Evolutionary conservation across 2,329 filamentous ascomycete species (phyloP).

Genomic region (Phyllosticta citrichinensis): DNA sequence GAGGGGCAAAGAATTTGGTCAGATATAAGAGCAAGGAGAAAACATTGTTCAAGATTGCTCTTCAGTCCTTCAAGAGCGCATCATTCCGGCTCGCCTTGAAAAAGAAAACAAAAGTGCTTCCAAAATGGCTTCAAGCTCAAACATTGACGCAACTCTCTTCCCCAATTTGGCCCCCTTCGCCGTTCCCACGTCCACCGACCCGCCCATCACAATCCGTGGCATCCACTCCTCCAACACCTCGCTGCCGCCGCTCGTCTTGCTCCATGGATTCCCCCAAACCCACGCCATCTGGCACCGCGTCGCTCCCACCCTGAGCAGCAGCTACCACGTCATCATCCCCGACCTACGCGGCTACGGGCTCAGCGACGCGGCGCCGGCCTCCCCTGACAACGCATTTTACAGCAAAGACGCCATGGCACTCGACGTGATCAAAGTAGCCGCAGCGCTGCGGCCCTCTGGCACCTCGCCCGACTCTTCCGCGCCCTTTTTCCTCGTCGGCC

Average conservation of each 20-base stretch:
- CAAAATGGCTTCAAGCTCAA: not conserved
- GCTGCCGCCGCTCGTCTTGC: conserved; percentile 35
- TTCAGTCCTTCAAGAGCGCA: not conserved
- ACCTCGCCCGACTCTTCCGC: conserved; percentile 30
- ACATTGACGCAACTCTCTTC: not conserved
- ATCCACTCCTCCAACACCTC: conserved; percentile 23
- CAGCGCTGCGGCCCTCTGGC: conserved; percentile 37
- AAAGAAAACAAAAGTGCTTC: not conserved
- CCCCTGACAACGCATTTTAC: conserved; percentile 22
- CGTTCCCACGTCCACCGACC: not conserved
- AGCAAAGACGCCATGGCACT: conserved; percentile 41
- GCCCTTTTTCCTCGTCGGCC: conserved; percentile 35
- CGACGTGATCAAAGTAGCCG: conserved; percentile 21
- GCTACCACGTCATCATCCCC: conserved; percentile 36
- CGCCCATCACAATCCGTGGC: conserved; percentile 36
- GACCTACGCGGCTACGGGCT: conserved; percentile 45
- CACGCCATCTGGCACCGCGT: conserved; percentile 44
- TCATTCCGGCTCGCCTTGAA: not conserved
- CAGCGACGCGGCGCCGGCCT: conserved; percentile 36
- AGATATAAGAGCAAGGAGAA: too few relatives aligned
- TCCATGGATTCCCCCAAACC: conserved; percentile 46
- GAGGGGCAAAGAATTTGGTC: too few relatives aligned
- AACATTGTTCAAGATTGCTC: too few relatives aligned
- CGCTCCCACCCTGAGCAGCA: conserved; percentile 27
- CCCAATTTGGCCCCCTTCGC: conserved; percentile 6